Conservation (phyloP, 176 grass and related monocot genomes). For the Stipa capillata region DNA sequence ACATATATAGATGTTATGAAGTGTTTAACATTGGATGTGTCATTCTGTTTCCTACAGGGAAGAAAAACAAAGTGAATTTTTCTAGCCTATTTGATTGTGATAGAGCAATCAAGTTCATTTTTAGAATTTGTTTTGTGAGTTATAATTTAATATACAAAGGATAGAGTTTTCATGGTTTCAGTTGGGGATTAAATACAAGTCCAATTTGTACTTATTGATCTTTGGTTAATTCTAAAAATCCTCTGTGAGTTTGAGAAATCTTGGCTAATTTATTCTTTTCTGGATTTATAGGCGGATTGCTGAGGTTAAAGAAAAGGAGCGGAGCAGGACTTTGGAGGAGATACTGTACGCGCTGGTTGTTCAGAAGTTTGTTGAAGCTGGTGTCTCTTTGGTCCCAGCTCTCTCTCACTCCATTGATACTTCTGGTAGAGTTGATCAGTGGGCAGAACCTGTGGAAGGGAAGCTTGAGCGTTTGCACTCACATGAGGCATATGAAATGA, state of each 20-base stretch:
- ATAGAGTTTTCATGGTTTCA: background rate
- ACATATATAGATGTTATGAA: background rate
- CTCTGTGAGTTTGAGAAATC: background rate
- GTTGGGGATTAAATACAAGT: background rate
- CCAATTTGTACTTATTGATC: background rate
- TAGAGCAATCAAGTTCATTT: background rate
- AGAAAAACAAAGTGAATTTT: background rate
- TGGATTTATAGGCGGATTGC: conserved; percentile 71
- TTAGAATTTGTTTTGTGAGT: background rate
- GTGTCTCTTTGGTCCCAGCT: conserved; percentile 70
- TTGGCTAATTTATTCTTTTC: conserved; percentile 18
- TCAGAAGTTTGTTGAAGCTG: conserved; percentile 91
- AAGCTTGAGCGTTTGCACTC: conserved; percentile 77
- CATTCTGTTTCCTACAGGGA: background rate
- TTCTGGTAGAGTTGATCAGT: conserved; percentile 56
- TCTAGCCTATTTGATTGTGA: conserved; percentile 21
- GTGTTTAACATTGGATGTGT: background rate
- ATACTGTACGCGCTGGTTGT: conserved; percentile 90
- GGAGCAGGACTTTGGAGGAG: conserved; percentile 76
- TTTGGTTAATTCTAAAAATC: background rate
- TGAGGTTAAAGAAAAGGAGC: conserved; percentile 91
- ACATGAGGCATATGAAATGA: conserved; percentile 83
- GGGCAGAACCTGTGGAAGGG: conserved; percentile 41
- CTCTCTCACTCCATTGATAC: conserved; percentile 45
- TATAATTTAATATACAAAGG: background rate